A percentile compares a stretch with the other conserved stretches of the same genome.
Conservation (phyloP, 768 basidiomycete genomes). For the Termitomyces sp. region DNA sequence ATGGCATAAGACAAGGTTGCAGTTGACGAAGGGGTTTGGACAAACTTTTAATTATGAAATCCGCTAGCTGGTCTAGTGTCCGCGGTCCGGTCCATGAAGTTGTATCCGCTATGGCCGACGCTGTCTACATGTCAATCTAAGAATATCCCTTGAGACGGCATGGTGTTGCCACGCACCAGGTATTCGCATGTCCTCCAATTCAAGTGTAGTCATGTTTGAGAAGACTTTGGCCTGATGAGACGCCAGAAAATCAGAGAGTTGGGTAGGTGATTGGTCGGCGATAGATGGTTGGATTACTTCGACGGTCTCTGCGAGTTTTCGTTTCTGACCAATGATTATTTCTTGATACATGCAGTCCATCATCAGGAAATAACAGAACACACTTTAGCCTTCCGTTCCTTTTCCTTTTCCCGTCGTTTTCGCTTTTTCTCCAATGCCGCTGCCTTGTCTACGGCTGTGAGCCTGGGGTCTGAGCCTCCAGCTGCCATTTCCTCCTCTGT, state of each 20-base stretch:
- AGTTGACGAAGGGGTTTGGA: background rate
- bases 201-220: conserved; percentile 66
- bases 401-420: conserved; percentile 71
- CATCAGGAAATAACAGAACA: conserved; percentile 1
- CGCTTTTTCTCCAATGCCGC: conserved; percentile 53
- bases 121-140: conserved; percentile 58
- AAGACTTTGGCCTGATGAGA: conserved; percentile 68
- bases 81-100: conserved; percentile 68
- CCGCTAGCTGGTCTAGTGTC: conserved; percentile 64
- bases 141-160: conserved; percentile 23
- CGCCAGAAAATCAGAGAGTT: conserved; percentile 61
- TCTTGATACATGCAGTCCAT: background rate
- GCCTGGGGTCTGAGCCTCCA: conserved; percentile 10
- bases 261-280: conserved; percentile 52
- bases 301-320: conserved; percentile 49
- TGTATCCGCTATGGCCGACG: conserved; percentile 71
- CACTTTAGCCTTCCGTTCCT: conserved; percentile 71
- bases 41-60: conserved; percentile 76
- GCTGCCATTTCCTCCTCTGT: conserved; percentile 27
- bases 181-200: conserved; percentile 76
- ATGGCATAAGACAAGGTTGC: background rate
- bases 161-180: conserved; percentile 52
- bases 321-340: conserved; percentile 46
- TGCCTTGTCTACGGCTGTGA: conserved; percentile 13
- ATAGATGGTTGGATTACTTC: conserved; percentile 41